Evolutionary conservation across 331 rosid genomes (phyloP), one percentile per base, ranked within the genome.

Genomic region (Stylosanthes scabra): DNA sequence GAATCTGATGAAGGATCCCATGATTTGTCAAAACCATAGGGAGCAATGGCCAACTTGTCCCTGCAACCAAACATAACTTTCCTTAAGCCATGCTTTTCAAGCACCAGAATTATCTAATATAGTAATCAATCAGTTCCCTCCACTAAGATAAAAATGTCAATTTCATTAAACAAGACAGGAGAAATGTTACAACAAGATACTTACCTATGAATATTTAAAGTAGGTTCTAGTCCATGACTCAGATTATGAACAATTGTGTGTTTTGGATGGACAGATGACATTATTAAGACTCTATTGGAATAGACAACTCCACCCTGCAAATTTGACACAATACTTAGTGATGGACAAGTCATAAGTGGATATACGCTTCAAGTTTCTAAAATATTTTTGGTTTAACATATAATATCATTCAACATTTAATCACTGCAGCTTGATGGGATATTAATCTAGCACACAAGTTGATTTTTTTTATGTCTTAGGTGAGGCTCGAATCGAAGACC

Each of bases 221-320:
- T 89, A 70, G 90, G 75, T 80, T 91, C 87, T 85, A 93, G 78
- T 37, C 92, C 92, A 62, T 80, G 87, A 82, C 83, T 85, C 69
- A 61, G 82, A 74, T 83, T 64, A 75, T 79, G 86, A 76, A 89
- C 72, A 63, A 84, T 58, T 86, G 69, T 63, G 81, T 86, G 77
- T 81, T 91, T 89, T 65, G 92, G 89, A 66, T 80, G 77, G 70
- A 86, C 55, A 71, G 92, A 89, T 9, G 98, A 84, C 92, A 91
- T 78, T 42, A 90, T 66, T 56, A 89, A 58, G 76, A 93, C 86
- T 76, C 83, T 74, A 81, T 93, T 93, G 49, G 97, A 87, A 88
- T 93, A 93, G 76, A 93, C 87, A 71, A 93, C 66, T 67, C 98
- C 98, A 51, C 97, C 98, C 96, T 90, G 92, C 50, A 82, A 82